Percentiles rank a stretch among this genome's conserved stretches.
Evolutionary conservation across 129 eudicot species (phyloP).

Genomic region (Smallanthus sonchifolius): DNA sequence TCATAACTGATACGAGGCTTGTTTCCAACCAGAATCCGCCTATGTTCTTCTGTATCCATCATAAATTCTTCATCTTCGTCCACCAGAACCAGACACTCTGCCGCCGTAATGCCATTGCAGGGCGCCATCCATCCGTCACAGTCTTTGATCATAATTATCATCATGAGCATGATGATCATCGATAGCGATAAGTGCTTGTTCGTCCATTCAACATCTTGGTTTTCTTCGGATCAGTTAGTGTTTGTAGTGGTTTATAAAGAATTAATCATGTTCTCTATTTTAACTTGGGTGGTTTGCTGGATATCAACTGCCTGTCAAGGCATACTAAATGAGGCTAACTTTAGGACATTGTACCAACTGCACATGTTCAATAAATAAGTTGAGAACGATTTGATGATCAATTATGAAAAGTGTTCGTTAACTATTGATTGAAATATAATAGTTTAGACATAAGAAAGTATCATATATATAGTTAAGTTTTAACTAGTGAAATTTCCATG

Average conservation of each 20-base stretch:
- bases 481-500: too few species aligned
- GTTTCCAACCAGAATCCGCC: not conserved
- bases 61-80: not conserved
- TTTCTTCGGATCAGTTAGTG: not conserved
- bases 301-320: too few species aligned
- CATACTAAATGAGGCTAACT: too few species aligned
- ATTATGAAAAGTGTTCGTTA: too few species aligned
- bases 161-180: not conserved
- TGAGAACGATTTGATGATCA: too few species aligned
- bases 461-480: too few species aligned
- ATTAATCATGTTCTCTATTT: not conserved
- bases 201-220: not conserved
- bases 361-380: not conserved
- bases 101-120: not conserved
- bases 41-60: not conserved
- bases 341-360: not conserved
- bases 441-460: too few species aligned
- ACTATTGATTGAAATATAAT: too few species aligned
- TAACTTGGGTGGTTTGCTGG: too few species aligned
- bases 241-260: not conserved
- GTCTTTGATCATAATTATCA: not conserved
- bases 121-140: conserved; percentile 9
- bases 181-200: not conserved
- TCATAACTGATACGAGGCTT: too few species aligned
- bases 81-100: not conserved